These are phyloP conservation scores for Nematocida major DNA, from an alignment of 371 early-diverging fungal species.

Conservation along the genomic window DNA sequence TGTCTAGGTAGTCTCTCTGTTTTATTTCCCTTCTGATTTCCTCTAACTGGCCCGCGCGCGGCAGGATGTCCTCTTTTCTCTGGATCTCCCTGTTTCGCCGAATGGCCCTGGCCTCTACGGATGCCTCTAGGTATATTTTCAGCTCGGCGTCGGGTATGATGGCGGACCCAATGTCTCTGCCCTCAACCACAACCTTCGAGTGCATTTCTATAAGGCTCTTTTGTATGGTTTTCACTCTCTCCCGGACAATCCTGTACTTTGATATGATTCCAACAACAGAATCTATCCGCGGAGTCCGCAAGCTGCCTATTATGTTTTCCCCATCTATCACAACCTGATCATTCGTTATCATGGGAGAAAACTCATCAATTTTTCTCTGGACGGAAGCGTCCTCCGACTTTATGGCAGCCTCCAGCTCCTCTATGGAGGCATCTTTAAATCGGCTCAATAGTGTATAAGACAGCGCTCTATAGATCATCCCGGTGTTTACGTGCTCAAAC, in stretches of 20 bases:
- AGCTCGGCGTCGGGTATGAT: conserved; percentile 79
- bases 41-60: conserved; percentile 2
- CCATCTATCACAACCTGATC: conserved; percentile 67
- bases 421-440: background rate
- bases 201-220: conserved; percentile 64
- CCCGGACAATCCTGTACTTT: conserved; percentile 68
- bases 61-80: conserved; percentile 65
- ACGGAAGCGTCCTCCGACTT: background rate
- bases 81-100: conserved; percentile 65
- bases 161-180: conserved; percentile 79
- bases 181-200: conserved; percentile 78
- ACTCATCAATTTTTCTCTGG: background rate
- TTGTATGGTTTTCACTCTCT: conserved; percentile 68
- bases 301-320: conserved; percentile 68
- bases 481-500: conserved; percentile 75
- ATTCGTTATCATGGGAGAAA: conserved; percentile 34
- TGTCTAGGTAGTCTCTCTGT: conserved; percentile 72
- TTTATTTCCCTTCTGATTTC: conserved; percentile 57
- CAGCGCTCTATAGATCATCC: conserved; percentile 64
- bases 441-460: conserved; percentile 57
- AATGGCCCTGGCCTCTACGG: conserved; percentile 70
- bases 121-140: conserved; percentile 76
- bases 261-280: conserved; percentile 70
- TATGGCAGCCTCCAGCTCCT: background rate
- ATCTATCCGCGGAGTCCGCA: conserved; percentile 69